phyloP scores from a whole-genome alignment of 306 rosid species.

The Vicia faba region DNA sequence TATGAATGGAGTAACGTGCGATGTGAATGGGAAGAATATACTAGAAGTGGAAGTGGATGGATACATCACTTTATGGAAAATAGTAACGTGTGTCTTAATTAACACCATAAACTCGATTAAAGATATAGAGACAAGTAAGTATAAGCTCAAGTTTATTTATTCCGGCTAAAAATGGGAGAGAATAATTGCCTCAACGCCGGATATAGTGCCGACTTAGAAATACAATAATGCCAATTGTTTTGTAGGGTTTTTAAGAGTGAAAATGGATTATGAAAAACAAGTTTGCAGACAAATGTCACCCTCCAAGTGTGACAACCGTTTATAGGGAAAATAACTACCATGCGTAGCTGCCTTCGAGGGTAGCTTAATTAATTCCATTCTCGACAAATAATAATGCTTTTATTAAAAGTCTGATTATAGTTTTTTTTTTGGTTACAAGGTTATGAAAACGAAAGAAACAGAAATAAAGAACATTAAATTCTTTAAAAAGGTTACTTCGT shows the following conservation, averaged over 20 bases:
- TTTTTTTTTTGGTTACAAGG: no score
- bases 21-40: conserved; percentile 2
- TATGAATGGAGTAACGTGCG: not conserved
- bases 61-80: not conserved
- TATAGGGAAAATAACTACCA: not conserved
- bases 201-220: not conserved
- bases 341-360: not conserved
- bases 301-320: not conserved
- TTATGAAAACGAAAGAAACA: no score
- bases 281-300: not conserved
- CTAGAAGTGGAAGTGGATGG: not conserved
- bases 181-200: not conserved
- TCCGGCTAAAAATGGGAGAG: not conserved
- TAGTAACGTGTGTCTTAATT: no score
- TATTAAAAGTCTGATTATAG: no score
- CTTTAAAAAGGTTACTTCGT: no score
- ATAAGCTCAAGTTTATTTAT: no score
- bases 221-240: not conserved
- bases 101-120: no score
- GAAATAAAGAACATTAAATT: no score
- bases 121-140: no score
- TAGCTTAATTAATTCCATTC: not conserved
- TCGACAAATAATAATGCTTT: no score
- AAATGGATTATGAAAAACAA: not conserved
- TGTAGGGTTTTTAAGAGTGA: not conserved